A percentile compares a stretch with the other conserved stretches of the same genome.
phyloP scores from a whole-genome alignment of 345 rosid species.

The Brassica juncea region DNA sequence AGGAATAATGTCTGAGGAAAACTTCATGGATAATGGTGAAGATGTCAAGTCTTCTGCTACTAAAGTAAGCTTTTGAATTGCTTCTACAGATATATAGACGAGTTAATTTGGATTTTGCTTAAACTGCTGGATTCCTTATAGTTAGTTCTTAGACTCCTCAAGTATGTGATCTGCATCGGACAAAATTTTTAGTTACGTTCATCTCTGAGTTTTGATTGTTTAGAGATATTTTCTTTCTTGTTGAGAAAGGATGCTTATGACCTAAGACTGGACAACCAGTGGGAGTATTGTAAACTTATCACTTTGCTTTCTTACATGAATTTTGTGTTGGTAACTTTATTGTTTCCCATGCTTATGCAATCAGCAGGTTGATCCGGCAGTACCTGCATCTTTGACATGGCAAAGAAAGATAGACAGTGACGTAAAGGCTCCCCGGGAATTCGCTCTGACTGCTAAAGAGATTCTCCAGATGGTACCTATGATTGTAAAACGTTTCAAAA shows the following conservation, averaged over 20 bases:
- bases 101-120: not conserved
- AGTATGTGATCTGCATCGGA: not conserved
- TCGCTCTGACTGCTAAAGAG: conserved; percentile 55
- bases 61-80: conserved; percentile 43
- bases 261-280: not conserved
- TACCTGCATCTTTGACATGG: conserved; percentile 68
- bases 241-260: not conserved
- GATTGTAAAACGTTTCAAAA: not conserved
- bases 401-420: conserved; percentile 52
- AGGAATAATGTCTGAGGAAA: conserved; percentile 47
- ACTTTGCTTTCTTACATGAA: not conserved
- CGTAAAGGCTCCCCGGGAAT: conserved; percentile 40
- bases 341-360: conserved; percentile 10
- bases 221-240: not conserved
- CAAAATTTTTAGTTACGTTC: not conserved
- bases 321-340: not conserved
- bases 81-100: not conserved
- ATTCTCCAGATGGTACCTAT: conserved; percentile 60
- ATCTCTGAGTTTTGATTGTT: not conserved
- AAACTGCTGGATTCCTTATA: not conserved
- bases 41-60: conserved; percentile 36
- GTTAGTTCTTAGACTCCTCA: not conserved
- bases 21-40: conserved; percentile 38
- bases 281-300: not conserved
- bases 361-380: conserved; percentile 54